Base-by-base conservation (phyloP, 805 yeast genomes). In the Schwanniomyces yamadae region DNA sequence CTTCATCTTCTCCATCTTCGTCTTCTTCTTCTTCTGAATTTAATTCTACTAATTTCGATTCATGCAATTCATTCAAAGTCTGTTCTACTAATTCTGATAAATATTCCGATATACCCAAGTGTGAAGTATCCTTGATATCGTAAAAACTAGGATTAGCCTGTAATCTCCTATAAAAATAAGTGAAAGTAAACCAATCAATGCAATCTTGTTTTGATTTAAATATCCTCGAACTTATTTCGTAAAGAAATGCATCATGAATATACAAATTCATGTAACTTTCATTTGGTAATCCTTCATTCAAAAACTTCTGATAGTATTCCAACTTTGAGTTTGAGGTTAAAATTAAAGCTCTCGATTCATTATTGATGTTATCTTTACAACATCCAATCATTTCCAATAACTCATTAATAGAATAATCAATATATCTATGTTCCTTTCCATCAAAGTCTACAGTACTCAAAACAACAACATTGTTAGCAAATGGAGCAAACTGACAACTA, bases 111-210 rank as follows among this genome's bases (percentile, higher is more conserved):
- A 91, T 57, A 0, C 95, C 95, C 20, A 73, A 59, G 28, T 78
- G 78, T 1, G 84, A 63, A 3, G 72, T 66, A 41, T 82, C 85
- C 26, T 66, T 67, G 6, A 87, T 74, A n/a, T 89, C 96, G 53
- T 93, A 93, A 54, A 75, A 93, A 40, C 93, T 79, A 3, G 99
- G 97, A 55, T 93, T 93, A 23, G 76, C 71, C 37, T 79, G 83
- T 14, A 93, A 55, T 33, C 98, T 69, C 44, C 95, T 70, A 59
- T 87, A 93, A 51, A 90, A 84, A 48, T 80, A 84, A 0, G 95
- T 75, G 54, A 76, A 86, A 0, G 96, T 84, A 22, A 93, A 52
- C 95, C 95, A 88, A 50, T 91, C 96, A 40, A 93, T 77, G 49
- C 95, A 86, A 46, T 84, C 93, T 49, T 90, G 96, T 52, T 84